Percentiles rank a stretch among this genome's conserved stretches.
phyloP scores from a whole-genome alignment of 2,329 filamentous ascomycete species.

The Calonectria hongkongensis region DNA sequence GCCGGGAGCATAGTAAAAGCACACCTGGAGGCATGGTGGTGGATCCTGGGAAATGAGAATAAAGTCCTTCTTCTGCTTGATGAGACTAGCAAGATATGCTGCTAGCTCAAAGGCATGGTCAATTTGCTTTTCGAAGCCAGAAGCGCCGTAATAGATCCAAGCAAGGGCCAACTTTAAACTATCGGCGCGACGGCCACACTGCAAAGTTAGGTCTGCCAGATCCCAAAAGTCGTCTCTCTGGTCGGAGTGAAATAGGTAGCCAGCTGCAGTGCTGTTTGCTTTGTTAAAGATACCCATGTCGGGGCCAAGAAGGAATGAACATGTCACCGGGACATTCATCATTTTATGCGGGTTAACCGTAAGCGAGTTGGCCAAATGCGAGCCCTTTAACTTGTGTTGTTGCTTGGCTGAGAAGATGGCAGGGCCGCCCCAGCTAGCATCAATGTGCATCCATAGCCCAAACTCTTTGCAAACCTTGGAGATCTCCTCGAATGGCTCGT shows the following conservation, averaged over 20 bases:
- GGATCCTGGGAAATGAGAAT: conserved; percentile 84
- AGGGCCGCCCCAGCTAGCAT: conserved; percentile 92
- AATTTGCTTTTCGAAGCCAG: conserved; percentile 82
- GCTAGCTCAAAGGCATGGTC: conserved; percentile 85
- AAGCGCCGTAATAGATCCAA: conserved; percentile 91
- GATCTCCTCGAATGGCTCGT: conserved; percentile 85
- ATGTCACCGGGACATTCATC: conserved; percentile 93
- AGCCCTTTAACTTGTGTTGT: conserved; percentile 79
- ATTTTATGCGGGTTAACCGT: conserved; percentile 98
- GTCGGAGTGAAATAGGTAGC: conserved; percentile 85
- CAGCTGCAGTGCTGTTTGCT: conserved; percentile 90
- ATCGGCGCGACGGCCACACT: conserved; percentile 92
- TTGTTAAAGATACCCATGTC: conserved; percentile 86
- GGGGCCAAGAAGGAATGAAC: conserved; percentile 88
- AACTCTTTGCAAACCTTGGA: conserved; percentile 81
- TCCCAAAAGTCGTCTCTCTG: conserved; percentile 83
- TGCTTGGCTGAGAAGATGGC: conserved; percentile 85
- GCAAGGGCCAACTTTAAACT: conserved; percentile 89
- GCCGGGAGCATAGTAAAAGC: conserved; percentile 87
- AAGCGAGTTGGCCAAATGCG: conserved; percentile 85
- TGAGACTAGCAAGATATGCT: conserved; percentile 76
- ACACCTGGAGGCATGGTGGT: conserved; percentile 93
- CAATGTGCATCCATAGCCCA: conserved; percentile 93
- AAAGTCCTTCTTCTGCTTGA: conserved; percentile 77
- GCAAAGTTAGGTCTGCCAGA: conserved; percentile 92